phyloP scores from a whole-genome alignment of 306 rosid species.

The Argentina anserina region DNA sequence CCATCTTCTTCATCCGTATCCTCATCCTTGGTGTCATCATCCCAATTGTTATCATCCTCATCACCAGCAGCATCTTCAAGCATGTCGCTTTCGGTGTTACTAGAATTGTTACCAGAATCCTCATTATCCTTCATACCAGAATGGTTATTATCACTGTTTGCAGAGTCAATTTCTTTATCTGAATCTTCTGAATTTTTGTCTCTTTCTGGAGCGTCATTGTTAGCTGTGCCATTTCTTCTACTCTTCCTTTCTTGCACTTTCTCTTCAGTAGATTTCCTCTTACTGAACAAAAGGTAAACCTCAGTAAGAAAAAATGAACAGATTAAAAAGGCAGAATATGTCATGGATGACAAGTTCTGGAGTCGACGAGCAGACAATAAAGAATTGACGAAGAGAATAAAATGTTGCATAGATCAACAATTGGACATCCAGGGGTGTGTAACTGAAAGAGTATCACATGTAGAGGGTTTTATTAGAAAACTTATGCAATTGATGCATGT shows the following conservation, averaged over 20 bases:
- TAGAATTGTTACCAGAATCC: conserved; percentile 13
- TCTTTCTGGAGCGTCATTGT: conserved; percentile 28
- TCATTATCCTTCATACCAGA: conserved; percentile 22
- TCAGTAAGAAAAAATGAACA: not conserved
- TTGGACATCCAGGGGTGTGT: not conserved
- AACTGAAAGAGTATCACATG: not conserved
- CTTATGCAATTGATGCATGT: not conserved
- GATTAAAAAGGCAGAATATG: not conserved
- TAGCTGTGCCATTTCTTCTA: conserved; percentile 9
- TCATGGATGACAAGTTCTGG: not conserved
- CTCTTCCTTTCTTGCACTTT: conserved; percentile 25
- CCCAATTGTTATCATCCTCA: conserved; percentile 29
- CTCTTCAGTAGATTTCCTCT: conserved; percentile 18
- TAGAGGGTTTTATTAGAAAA: not conserved
- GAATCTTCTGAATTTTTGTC: conserved; percentile 31
- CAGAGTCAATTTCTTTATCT: not conserved
- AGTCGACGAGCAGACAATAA: conserved; percentile 1
- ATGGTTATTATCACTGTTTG: not conserved
- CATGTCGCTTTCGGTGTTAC: conserved; percentile 31
- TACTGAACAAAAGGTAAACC: conserved; percentile 22
- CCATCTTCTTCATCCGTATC: conserved; percentile 27
- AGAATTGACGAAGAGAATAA: not conserved
- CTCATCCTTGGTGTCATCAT: conserved; percentile 23
- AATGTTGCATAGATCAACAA: not conserved
- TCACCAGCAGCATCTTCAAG: conserved; percentile 26